These are phyloP conservation scores for Rhodosporidiobolus sp. DNA, from an alignment of 768 basidiomycete species.

Conservation along the genomic window DNA sequence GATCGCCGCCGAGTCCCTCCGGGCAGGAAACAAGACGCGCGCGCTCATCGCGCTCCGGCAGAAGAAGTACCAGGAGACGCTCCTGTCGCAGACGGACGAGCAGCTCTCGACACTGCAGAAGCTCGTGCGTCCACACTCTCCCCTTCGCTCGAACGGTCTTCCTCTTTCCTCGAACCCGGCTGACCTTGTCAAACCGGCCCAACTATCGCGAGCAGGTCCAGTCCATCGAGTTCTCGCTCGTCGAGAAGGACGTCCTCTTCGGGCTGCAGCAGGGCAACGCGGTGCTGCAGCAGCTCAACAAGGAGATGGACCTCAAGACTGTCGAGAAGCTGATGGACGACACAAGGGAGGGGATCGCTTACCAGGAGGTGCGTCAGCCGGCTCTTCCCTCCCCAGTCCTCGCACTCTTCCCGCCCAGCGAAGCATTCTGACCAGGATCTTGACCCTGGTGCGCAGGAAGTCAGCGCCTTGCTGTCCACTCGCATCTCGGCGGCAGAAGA, in stretches of 20 bases:
- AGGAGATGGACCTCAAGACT: constrained; percentile 82
- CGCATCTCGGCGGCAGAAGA: constrained; percentile 84
- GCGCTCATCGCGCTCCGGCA: constrained; percentile 82
- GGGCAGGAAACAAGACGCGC: constrained; percentile 75
- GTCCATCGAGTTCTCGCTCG: constrained; percentile 91
- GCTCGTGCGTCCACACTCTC: constrained; percentile 60
- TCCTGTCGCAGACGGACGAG: constrained; percentile 80
- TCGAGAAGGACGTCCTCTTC: constrained; percentile 86
- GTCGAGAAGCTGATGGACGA: constrained; percentile 94
- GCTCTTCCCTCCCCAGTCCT: neutral
- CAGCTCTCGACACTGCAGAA: constrained; percentile 87
- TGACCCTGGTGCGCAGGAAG: constrained; percentile 62
- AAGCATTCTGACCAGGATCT: neutral
- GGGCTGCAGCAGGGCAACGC: constrained; percentile 90
- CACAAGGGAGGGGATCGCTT: constrained; percentile 85
- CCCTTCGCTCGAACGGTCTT: neutral
- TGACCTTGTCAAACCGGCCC: neutral
- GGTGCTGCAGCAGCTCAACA: constrained; percentile 88
- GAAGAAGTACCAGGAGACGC: constrained; percentile 87
- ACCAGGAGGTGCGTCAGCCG: constrained; percentile 57
- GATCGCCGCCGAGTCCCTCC: constrained; percentile 79
- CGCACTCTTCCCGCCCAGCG: too few species aligned
- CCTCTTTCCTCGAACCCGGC: neutral
- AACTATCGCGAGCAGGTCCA: constrained; percentile 63
- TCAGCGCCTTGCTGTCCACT: constrained; percentile 78